Percentiles rank a stretch among this genome's conserved stretches.
phyloP scores from a whole-genome alignment of 139 green algal species.

The Closterium sp. region DNA sequence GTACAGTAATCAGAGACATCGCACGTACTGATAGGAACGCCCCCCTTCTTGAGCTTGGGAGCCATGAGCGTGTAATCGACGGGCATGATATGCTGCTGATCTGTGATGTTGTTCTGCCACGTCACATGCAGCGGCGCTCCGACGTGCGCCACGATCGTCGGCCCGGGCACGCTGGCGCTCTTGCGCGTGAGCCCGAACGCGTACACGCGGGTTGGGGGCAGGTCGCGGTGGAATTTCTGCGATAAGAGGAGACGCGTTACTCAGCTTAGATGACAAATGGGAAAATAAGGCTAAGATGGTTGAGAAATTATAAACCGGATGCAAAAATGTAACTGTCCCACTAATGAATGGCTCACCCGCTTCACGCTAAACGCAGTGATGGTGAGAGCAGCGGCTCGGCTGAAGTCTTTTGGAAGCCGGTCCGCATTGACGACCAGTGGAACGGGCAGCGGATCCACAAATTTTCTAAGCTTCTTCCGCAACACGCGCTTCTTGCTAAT shows the following conservation, averaged over 20 bases:
- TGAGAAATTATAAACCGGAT: no score
- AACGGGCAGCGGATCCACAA: slow-evolving; percentile 10
- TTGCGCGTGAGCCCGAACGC: neutral
- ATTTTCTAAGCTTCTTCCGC: neutral
- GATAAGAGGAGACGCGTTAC: neutral
- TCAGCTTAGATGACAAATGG: neutral
- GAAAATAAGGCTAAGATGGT: no score
- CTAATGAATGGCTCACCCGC: neutral
- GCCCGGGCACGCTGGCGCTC: slow-evolving; percentile 3
- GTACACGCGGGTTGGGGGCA: neutral
- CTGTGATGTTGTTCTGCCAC: slow-evolving; percentile 26
- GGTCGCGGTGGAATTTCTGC: slow-evolving; percentile 20
- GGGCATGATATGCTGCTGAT: slow-evolving; percentile 7
- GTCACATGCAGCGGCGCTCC: neutral
- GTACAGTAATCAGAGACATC: neutral
- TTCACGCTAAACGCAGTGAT: neutral
- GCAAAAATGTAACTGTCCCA: no score
- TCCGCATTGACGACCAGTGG: neutral
- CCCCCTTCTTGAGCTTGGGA: neutral
- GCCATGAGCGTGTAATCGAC: neutral
- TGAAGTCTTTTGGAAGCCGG: neutral
- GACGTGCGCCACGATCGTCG: neutral
- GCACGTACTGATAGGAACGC: neutral
- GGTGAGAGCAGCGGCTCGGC: neutral
- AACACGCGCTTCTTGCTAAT: neutral